Conservation (phyloP, 257 asterid species). For the Fraxinus cuspidata region DNA sequence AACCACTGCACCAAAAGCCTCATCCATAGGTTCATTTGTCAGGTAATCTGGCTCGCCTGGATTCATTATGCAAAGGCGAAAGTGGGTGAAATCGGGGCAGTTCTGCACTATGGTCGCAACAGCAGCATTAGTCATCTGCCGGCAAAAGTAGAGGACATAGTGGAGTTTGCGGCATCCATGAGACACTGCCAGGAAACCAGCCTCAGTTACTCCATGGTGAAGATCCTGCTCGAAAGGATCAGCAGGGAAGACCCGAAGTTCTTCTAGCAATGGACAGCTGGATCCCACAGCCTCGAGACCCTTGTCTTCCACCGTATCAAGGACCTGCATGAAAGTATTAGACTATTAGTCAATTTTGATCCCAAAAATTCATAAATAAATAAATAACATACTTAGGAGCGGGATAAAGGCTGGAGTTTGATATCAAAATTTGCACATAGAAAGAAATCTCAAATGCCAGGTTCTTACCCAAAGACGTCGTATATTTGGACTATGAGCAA, state of each 20-base stretch:
- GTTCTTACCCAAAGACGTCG: constrained; percentile 86
- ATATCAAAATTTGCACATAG: constrained; percentile 22
- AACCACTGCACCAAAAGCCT: constrained; percentile 86
- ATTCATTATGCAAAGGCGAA: constrained; percentile 88
- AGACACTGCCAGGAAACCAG: constrained; percentile 82
- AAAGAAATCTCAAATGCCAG: not conserved
- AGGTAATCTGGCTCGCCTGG: constrained; percentile 71
- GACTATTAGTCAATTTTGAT: constrained; percentile 15
- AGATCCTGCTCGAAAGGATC: constrained; percentile 59
- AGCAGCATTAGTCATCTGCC: constrained; percentile 89
- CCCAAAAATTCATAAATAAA: not conserved
- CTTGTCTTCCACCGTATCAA: constrained; percentile 76
- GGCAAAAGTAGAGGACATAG: constrained; percentile 82
- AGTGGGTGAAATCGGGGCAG: constrained; percentile 87
- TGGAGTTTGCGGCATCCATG: constrained; percentile 76
- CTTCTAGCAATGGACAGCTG: constrained; percentile 81
- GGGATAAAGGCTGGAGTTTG: not conserved
- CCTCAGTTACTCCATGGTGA: constrained; percentile 69
- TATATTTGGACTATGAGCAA: constrained; percentile 68
- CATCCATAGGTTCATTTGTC: constrained; percentile 80
- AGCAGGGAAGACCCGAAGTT: constrained; percentile 75
- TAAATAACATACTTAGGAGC: no score
- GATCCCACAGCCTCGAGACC: constrained; percentile 80
- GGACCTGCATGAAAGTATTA: constrained; percentile 47
- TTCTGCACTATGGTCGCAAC: constrained; percentile 62